Conservation (phyloP, 2,329 filamentous ascomycete species). For the Colletotrichum sp. region DNA sequence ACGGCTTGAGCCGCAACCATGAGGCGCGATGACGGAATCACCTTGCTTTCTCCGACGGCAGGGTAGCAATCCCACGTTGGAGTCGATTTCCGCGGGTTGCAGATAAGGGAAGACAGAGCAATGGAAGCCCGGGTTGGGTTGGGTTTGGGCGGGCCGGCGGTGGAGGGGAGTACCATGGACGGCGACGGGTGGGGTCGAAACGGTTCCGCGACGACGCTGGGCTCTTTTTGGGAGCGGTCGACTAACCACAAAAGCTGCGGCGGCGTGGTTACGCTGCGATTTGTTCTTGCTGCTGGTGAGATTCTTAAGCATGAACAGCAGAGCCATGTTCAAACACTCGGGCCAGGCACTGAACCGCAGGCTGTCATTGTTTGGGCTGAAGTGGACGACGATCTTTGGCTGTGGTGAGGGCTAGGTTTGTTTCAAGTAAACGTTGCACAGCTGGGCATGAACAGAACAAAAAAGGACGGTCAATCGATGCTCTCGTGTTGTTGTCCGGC, state of each 20-base stretch:
- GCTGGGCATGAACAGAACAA: neutral
- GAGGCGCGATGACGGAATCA: neutral
- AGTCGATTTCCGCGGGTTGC: neutral
- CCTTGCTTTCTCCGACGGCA: neutral
- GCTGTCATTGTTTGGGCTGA: neutral
- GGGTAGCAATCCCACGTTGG: neutral
- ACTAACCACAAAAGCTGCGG: too few relatives aligned
- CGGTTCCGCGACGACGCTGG: conserved; percentile 11
- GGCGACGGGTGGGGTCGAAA: conserved; percentile 10
- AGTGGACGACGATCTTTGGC: neutral
- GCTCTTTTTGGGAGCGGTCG: neutral
- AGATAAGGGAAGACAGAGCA: neutral
- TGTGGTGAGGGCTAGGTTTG: conserved; percentile 3
- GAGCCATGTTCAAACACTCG: neutral
- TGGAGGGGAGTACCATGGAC: neutral
- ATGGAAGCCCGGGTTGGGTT: neutral
- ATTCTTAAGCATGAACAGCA: neutral
- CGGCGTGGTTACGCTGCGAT: neutral
- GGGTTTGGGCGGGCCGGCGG: neutral
- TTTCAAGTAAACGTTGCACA: conserved; percentile 15
- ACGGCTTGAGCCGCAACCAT: conserved; percentile 5
- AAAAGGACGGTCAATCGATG: neutral
- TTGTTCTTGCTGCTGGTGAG: neutral
- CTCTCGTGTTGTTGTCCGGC: neutral
- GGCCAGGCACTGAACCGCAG: neutral